Conservation (phyloP, 129 eudicot genomes). For the Flaveria linearis region DNA sequence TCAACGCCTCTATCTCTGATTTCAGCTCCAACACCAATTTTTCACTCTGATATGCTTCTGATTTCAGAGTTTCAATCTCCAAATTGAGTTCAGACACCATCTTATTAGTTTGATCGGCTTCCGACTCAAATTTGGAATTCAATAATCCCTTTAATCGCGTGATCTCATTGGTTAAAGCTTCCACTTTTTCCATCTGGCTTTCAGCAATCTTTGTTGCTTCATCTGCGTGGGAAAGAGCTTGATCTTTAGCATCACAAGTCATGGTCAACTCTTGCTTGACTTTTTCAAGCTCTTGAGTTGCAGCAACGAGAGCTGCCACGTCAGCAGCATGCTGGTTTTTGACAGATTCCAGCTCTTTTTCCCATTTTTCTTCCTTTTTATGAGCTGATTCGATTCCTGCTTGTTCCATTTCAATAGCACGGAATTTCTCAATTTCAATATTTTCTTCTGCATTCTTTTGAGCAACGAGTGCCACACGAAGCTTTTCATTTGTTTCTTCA, state of each 20-base stretch:
- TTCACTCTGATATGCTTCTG: conserved; percentile 31
- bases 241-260: conserved; percentile 76
- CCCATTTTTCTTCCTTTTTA: conserved; percentile 80
- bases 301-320: conserved; percentile 71
- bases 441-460: conserved; percentile 90
- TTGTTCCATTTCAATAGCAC: conserved; percentile 92
- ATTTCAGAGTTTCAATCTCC: conserved; percentile 46
- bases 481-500: conserved; percentile 78
- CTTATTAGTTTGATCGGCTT: conserved; percentile 52
- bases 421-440: conserved; percentile 89
- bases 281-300: conserved; percentile 84
- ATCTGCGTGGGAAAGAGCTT: conserved; percentile 86
- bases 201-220: conserved; percentile 95
- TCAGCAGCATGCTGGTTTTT: conserved; percentile 78
- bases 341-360: conserved; percentile 70
- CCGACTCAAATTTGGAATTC: conserved; percentile 56
- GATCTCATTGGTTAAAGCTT: conserved; percentile 69
- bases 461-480: conserved; percentile 71
- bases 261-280: conserved; percentile 73
- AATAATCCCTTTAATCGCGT: conserved; percentile 65
- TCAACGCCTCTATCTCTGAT: conserved; percentile 57
- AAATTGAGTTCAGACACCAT: conserved; percentile 51
- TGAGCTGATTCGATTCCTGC: conserved; percentile 86
- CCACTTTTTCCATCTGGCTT: conserved; percentile 73
- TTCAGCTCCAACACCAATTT: conserved; percentile 42